These are phyloP conservation scores for Lasiodiplodia citricola DNA, from an alignment of 2,329 filamentous ascomycete genomes.

Conservation along the genomic window DNA sequence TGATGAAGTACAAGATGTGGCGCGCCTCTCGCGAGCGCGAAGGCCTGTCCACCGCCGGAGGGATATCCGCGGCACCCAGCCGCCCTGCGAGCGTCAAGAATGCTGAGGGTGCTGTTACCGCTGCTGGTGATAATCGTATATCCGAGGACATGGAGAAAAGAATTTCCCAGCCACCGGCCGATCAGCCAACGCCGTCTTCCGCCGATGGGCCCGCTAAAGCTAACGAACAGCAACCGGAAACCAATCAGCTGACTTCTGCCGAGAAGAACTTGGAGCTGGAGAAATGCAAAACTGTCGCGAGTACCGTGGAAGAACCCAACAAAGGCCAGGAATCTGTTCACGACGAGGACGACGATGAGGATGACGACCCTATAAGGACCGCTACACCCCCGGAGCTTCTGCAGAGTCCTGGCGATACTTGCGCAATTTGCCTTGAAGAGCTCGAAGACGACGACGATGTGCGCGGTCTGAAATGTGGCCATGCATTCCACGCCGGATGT, in stretches of 20 bases:
- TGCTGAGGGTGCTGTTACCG: conserved; percentile 54
- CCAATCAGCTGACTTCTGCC: conserved; percentile 28
- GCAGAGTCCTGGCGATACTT: conserved; percentile 84
- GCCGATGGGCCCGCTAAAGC: conserved; percentile 20
- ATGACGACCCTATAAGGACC: conserved; percentile 80
- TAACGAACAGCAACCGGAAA: conserved; percentile 37
- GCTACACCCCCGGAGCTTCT: conserved; percentile 82
- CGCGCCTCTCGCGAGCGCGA: conserved; percentile 80
- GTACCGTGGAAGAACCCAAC: conserved; percentile 32
- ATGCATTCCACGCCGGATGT: conserved; percentile 95
- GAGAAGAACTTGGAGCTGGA: conserved; percentile 38
- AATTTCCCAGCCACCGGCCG: conserved; percentile 15
- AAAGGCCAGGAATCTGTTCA: conserved; percentile 34
- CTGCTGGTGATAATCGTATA: conserved; percentile 37
- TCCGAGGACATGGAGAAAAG: conserved; percentile 31
- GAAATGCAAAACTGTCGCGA: conserved; percentile 38
- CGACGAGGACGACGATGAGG: conserved; percentile 68
- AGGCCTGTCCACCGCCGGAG: conserved; percentile 82
- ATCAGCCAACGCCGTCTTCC: conserved; percentile 11
- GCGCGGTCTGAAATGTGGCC: conserved; percentile 91
- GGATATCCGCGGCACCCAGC: conserved; percentile 74
- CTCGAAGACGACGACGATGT: conserved; percentile 96
- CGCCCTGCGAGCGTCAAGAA: conserved; percentile 75
- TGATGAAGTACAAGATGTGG: conserved; percentile 97
- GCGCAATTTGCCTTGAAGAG: conserved; percentile 93